Base-by-base conservation (phyloP, 108 stramenopile genomes). In the Schizochytrium sp. region DNA sequence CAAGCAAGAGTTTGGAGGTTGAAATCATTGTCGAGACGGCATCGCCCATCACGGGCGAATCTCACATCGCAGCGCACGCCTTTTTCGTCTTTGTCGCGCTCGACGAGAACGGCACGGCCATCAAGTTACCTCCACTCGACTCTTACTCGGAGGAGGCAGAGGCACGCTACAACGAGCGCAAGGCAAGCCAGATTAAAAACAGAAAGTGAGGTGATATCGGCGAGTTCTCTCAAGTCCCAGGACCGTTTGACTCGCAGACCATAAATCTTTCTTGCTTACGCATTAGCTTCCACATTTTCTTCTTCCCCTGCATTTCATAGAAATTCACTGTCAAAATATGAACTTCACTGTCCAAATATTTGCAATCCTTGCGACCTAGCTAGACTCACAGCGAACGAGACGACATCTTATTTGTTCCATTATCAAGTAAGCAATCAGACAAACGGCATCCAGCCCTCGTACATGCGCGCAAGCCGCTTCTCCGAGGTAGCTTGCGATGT, bases 361-460 rank as follows among this genome's bases (percentile, higher is more conserved):
- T 34, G 34, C 34, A 34, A 34, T 34, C 34, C 34, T 34, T 34
- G 34, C 34, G 34, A 34, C 34, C 34, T 34, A 34, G 34, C 34
- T 34, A 0, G 34, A 34, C 34, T 0, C 34, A 34, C 34, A 34
- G 34, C 34, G 2, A 34, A 34, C 34, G 34, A 34, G 34, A 34
- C 34, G 34, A 1, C 34, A 34, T 34, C 34, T 34, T 34, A 2
- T 2, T 34, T 34, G 34, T 34, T 34, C 2, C 34, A 34, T 34
- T 34, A 34, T 0, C 34, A 34, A 34, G 34, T 34, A 34, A 34
- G 55, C 14, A 4, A 16, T 83, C 28, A 83, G 16, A 83, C 76
- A 4, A 83, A 83, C 8, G 76, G 76, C 76, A 83, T 83, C 76
- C 76, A 83, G 10, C 76, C 76, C n/a, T 83, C 48, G 51, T 83